Conservation (phyloP, 441 rosid genomes). For the Isatis lusitanica region DNA sequence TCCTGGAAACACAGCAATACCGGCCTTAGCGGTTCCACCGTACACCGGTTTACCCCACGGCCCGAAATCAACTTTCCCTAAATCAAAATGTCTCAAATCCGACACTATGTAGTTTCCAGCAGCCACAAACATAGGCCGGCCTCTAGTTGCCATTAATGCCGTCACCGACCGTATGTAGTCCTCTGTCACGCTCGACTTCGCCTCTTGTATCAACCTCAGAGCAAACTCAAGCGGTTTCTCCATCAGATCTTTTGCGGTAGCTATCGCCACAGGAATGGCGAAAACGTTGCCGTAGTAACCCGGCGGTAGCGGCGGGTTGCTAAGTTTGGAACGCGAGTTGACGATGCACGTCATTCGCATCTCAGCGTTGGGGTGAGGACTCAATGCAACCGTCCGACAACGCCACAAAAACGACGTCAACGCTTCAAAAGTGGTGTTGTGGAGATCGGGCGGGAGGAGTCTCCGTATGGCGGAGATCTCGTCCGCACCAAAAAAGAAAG, state of each 20-base stretch:
- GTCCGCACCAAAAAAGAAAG: slow-evolving; percentile 46
- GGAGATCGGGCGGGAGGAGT: slow-evolving; percentile 34
- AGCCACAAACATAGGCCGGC: slow-evolving; percentile 15
- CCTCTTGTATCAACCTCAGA: slow-evolving; percentile 34
- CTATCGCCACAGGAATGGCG: slow-evolving; percentile 35
- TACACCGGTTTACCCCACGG: slow-evolving; percentile 42
- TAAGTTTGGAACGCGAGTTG: slow-evolving; percentile 40
- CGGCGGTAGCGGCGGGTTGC: slow-evolving; percentile 34
- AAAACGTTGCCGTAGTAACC: slow-evolving; percentile 54
- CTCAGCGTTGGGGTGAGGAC: slow-evolving; percentile 41
- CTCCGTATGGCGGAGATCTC: slow-evolving; percentile 39
- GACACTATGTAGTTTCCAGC: slow-evolving; percentile 22
- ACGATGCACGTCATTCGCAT: slow-evolving; percentile 43
- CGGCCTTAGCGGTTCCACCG: slow-evolving; percentile 34
- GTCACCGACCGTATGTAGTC: slow-evolving; percentile 38
- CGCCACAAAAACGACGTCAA: slow-evolving; percentile 61
- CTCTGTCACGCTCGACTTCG: slow-evolving; percentile 25
- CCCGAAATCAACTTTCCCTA: slow-evolving; percentile 32
- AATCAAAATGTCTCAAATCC: slow-evolving; percentile 29
- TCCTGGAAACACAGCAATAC: slow-evolving; percentile 20
- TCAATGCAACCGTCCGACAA: slow-evolving; percentile 51
- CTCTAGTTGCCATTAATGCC: slow-evolving; percentile 33
- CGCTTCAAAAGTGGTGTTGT: slow-evolving; percentile 40
- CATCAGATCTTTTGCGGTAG: slow-evolving; percentile 31
- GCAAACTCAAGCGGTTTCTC: slow-evolving; percentile 42